A percentile compares a stretch with the other conserved stretches of the same genome.
phyloP scores from a whole-genome alignment of 306 rosid genomes.

The Alnus glutinosa region DNA sequence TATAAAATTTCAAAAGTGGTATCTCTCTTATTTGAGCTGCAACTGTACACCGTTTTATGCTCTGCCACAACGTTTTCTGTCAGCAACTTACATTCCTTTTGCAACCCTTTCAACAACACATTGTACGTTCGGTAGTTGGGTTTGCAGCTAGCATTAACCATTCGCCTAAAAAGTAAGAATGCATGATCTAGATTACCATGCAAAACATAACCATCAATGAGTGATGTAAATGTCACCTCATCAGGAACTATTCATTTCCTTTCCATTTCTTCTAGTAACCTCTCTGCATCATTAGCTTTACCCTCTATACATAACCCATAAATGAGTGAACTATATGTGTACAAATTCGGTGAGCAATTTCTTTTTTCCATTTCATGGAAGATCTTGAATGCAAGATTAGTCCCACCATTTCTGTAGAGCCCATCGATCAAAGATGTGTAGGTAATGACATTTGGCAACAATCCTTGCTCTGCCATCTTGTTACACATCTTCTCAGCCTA shows the following conservation, averaged over 20 bases:
- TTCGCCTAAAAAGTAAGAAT: constrained; percentile 34
- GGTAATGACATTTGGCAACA: constrained; percentile 43
- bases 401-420: constrained; percentile 38
- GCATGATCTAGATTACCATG: constrained; percentile 43
- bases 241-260: constrained; percentile 43
- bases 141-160: constrained; percentile 39
- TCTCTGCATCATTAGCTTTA: constrained; percentile 41
- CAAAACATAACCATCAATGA: constrained; percentile 46
- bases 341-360: constrained; percentile 41
- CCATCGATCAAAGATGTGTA: constrained; percentile 44
- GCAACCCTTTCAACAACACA: constrained; percentile 40
- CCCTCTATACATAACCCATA: constrained; percentile 49
- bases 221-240: constrained; percentile 44
- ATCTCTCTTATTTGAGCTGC: constrained; percentile 25
- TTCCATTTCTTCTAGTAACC: constrained; percentile 40
- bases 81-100: constrained; percentile 29
- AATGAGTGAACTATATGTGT: constrained; percentile 43
- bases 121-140: constrained; percentile 41
- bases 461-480: constrained; percentile 36
- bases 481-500: constrained; percentile 30
- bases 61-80: constrained; percentile 29
- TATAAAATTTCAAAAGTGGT: constrained; percentile 8
- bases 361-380: constrained; percentile 41
- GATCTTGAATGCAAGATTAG: constrained; percentile 39
- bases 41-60: constrained; percentile 21